phyloP scores from a whole-genome alignment of 169 alveolate genomes.

The Cryptosporidium bovis region DNA sequence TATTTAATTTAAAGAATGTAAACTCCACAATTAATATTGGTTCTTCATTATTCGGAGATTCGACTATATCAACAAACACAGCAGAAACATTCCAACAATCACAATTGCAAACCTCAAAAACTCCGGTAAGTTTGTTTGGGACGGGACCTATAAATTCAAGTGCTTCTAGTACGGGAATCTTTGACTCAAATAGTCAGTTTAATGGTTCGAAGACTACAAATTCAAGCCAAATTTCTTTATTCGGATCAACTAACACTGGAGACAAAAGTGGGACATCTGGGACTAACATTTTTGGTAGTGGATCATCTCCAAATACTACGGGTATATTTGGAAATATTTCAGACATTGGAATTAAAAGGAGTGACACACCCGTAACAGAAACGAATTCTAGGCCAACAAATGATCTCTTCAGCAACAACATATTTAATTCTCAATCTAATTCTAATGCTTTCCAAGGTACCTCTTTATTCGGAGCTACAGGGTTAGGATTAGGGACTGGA shows the following conservation, averaged over 20 bases:
- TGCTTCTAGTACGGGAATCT: slow-evolving; percentile 1
- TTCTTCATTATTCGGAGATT: too few relatives aligned
- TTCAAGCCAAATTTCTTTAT: neutral
- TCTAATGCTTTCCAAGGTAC: too few relatives aligned
- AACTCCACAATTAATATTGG: too few relatives aligned
- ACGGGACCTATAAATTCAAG: slow-evolving; percentile 1
- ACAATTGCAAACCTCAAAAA: too few relatives aligned
- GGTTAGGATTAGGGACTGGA: too few relatives aligned
- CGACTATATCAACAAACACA: too few relatives aligned
- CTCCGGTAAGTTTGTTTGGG: neutral
- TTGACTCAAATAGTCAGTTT: neutral
- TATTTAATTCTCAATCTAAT: too few relatives aligned
- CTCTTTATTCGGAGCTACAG: too few relatives aligned
- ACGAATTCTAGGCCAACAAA: too few relatives aligned
- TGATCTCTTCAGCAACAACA: too few relatives aligned
- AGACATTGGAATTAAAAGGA: neutral
- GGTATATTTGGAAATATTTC: slow-evolving; percentile 8
- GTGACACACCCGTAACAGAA: too few relatives aligned
- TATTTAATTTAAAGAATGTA: neutral
- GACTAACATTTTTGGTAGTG: neutral
- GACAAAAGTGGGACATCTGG: neutral
- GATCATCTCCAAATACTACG: neutral
- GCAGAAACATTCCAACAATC: too few relatives aligned
- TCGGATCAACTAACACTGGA: slow-evolving; percentile 7
- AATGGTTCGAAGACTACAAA: neutral